A percentile compares a stretch with the other conserved stretches of the same genome.
Conservation (phyloP, 169 alveolate genomes). For the Plasmodium vivax region DNA sequence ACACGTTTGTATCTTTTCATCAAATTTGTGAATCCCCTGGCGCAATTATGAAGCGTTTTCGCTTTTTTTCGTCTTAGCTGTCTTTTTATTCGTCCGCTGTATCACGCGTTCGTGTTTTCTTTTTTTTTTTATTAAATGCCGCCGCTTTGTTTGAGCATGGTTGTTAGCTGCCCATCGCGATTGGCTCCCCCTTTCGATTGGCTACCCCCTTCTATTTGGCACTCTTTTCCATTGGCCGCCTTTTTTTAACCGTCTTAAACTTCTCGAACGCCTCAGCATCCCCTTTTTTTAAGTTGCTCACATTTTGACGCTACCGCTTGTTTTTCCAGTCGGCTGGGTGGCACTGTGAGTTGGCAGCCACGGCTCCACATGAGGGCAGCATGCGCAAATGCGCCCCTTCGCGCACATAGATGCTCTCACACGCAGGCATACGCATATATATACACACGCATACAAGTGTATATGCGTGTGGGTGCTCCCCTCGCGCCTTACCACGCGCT, state of each 20-base stretch:
- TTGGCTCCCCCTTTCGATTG: not conserved
- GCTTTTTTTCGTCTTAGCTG: not conserved
- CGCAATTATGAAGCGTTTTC: not conserved
- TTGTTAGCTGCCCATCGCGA: not conserved
- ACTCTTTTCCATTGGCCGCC: not conserved
- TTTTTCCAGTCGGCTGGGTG: not conserved
- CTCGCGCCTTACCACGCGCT: slow-evolving; percentile 77
- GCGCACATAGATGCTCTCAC: not conserved
- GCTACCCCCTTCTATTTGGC: not conserved
- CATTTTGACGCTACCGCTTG: slow-evolving; percentile 2
- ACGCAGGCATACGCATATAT: slow-evolving; percentile 33
- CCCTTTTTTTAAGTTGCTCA: slow-evolving; percentile 9
- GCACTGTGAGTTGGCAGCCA: not conserved
- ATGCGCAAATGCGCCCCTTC: not conserved
- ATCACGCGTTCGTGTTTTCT: not conserved
- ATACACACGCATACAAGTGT: slow-evolving; percentile 20
- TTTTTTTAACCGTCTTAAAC: not conserved
- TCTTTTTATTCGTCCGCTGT: not conserved
- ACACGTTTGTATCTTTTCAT: not conserved
- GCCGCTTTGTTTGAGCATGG: not conserved
- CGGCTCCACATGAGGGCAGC: not conserved
- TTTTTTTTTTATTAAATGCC: not conserved
- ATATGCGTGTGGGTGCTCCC: slow-evolving; percentile 4
- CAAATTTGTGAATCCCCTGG: not conserved
- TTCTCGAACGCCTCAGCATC: not conserved